Evolutionary conservation across 2,329 filamentous ascomycete genomes (phyloP).

Genomic region (Periconia macrospinosa): DNA sequence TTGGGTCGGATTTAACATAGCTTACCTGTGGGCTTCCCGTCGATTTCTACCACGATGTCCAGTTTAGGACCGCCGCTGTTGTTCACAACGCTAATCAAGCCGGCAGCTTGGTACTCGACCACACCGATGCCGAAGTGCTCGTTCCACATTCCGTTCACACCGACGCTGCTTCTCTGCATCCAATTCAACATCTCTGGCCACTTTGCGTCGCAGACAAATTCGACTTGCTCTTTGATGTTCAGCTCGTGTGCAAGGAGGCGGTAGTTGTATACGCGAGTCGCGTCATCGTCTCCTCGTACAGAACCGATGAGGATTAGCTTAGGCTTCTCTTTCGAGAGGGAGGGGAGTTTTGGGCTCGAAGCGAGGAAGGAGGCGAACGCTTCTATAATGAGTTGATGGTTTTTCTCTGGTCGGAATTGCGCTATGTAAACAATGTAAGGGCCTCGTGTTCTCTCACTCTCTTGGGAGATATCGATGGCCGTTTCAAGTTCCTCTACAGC

Average conservation of each 20-base stretch:
- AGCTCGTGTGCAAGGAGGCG: constrained; percentile 85
- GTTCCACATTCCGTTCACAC: constrained; percentile 99
- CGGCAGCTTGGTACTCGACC: constrained; percentile 96
- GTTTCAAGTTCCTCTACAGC: constrained; percentile 82
- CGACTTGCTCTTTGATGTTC: constrained; percentile 74
- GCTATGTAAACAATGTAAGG: constrained; percentile 87
- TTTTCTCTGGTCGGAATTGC: constrained; percentile 97
- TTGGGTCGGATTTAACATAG: not conserved
- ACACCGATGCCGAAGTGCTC: constrained; percentile 99
- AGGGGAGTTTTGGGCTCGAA: constrained; percentile 26
- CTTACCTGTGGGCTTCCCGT: constrained; percentile 75
- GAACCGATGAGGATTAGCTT: constrained; percentile 85
- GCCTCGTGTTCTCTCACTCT: constrained; percentile 70
- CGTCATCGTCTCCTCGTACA: constrained; percentile 81
- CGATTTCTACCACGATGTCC: constrained; percentile 84
- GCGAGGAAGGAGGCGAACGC: constrained; percentile 76
- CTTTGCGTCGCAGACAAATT: constrained; percentile 86
- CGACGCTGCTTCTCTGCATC: constrained; percentile 75
- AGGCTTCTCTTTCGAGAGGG: constrained; percentile 55
- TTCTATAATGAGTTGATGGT: constrained; percentile 82
- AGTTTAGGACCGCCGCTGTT: constrained; percentile 89
- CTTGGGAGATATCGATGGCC: constrained; percentile 69
- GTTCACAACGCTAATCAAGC: constrained; percentile 89
- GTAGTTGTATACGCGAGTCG: constrained; percentile 83
- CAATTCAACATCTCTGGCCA: constrained; percentile 86